Base-by-base conservation (phyloP, 768 basidiomycete species). In the Cystofilobasidium ferigula region DNA sequence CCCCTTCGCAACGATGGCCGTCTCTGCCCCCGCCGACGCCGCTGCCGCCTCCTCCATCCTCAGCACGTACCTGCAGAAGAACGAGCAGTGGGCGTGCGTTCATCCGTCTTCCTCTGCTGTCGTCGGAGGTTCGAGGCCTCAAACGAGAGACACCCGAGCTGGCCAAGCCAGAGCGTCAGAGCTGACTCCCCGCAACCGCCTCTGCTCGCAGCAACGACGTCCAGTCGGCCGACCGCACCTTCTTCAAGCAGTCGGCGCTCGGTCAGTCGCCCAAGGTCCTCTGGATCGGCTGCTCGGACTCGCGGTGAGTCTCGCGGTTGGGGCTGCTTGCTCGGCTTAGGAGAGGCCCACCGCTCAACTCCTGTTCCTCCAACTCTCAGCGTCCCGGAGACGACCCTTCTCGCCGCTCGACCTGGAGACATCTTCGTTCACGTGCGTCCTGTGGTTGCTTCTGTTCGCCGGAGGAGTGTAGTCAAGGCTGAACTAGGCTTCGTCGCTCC, bases 221-320 rank as follows among this genome's bases (percentile, higher is more conserved):
- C 57, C 56, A 43, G 16, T 40, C 54, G 0, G 34, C 47, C 40
- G 67, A 68, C 62, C 38, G 54, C 26, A 48, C 36, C 48, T 68
- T 68, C 56, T 68, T 68, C 67, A 54, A 62, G 57, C 47, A 56
- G 18, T 68, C 67, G 8, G 61, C 67, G 16, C 54, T 62, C 28
- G 60, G 53, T 28, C 67, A 68, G 42, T 47, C 56, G 28, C 67
- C 67, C 32, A 68, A 68, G 56, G 67, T 63, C 32, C 67, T 68
- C 30, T 68, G 67, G 67, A 54, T 68, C 36, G 67, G 67, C 20
- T 68, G 67, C 57, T 68, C 61, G n/a, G 67, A 68, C 45, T 47
- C 42, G 18, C 42, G 67, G 67, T 68, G 22, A 16, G 61, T 40
- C 28, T 32, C 35, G n/a, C n/a, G n/a, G n/a, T n/a, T n/a, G n/a